Evolutionary conservation across 2,329 filamentous ascomycete genomes (phyloP), one percentile per base, ranked within the genome.

Genomic region (Fusarium subglutinans): DNA sequence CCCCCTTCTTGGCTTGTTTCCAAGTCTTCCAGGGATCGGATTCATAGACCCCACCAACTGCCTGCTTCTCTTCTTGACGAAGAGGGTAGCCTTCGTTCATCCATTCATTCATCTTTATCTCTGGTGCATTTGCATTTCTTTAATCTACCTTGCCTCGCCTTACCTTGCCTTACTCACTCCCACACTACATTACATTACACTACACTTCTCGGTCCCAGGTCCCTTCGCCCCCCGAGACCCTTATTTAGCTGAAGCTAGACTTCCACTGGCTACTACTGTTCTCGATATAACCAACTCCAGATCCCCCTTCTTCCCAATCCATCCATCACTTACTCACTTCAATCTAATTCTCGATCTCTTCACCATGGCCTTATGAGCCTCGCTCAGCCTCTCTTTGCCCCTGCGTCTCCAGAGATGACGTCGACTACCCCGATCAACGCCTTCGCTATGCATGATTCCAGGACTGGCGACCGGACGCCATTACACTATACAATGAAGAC

Each of bases 401-500:
- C 67, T 71, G 70, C 64, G 66, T 69, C 68, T 59, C 56, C 55
- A 73, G 66, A 76, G 68, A 77, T 77, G 76, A 76, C 71, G 74
- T 78, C 75, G 73, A 78, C 74, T 65, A 69, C 69, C 66, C 64
- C 69, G 43, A 76, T 70, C 57, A 74, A 75, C 70, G 69, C 69
- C 72, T 74, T 74, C 67, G 53, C 67, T 59, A 81, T 82, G 79
- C 79, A 78, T 74, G 80, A 81, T 66, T 79, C 79, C 37, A 81
- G 81, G 72, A 76, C 70, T 55, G 79, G 69, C 76, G 82, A 84
- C 72, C 78, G 82, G 63, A 79, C 79, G 66, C 76, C 79, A 63
- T 69, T 84, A 63, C 83, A 84, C 63, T 85, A 83, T 79, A 84
- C 82, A 51, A 87, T 88, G 85, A 88, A 86, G 79, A 84, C 86